phyloP scores from a whole-genome alignment of 2,329 filamentous ascomycete species.

The Neophaeococcomyces aloes region DNA sequence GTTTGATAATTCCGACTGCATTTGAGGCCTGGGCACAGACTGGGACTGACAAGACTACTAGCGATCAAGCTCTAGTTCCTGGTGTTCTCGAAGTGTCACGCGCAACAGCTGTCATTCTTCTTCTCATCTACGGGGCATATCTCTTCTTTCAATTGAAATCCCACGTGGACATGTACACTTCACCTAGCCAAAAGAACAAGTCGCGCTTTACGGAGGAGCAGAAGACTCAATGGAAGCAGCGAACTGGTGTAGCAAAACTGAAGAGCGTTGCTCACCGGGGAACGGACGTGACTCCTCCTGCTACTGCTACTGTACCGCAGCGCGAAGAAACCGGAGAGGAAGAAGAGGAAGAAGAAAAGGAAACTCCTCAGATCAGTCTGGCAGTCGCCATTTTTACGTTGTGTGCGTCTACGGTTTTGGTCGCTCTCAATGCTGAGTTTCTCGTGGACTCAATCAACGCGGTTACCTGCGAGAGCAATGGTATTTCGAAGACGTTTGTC shows the following conservation, averaged over 20 bases:
- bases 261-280: background rate
- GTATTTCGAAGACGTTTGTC: slow-evolving; percentile 50
- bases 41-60: slow-evolving; percentile 13
- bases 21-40: slow-evolving; percentile 52
- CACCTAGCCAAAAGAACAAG: slow-evolving; percentile 65
- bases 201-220: slow-evolving; percentile 31
- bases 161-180: slow-evolving; percentile 66
- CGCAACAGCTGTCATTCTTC: slow-evolving; percentile 60
- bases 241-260: background rate
- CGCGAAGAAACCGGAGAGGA: slow-evolving; percentile 24
- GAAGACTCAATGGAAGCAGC: slow-evolving; percentile 11
- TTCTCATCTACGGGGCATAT: slow-evolving; percentile 74
- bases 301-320: background rate
- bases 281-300: background rate
- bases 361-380: slow-evolving; percentile 64
- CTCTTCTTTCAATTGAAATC: slow-evolving; percentile 87
- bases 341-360: slow-evolving; percentile 58
- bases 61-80: slow-evolving; percentile 11
- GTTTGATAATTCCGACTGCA: slow-evolving; percentile 80
- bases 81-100: slow-evolving; percentile 17
- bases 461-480: slow-evolving; percentile 36
- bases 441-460: slow-evolving; percentile 50
- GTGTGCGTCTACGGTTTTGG: slow-evolving; percentile 61
- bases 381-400: slow-evolving; percentile 63
- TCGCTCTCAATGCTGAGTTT: slow-evolving; percentile 64